phyloP scores from a whole-genome alignment of 1,139 yeast species.

The Martiniozyma asiatica region DNA sequence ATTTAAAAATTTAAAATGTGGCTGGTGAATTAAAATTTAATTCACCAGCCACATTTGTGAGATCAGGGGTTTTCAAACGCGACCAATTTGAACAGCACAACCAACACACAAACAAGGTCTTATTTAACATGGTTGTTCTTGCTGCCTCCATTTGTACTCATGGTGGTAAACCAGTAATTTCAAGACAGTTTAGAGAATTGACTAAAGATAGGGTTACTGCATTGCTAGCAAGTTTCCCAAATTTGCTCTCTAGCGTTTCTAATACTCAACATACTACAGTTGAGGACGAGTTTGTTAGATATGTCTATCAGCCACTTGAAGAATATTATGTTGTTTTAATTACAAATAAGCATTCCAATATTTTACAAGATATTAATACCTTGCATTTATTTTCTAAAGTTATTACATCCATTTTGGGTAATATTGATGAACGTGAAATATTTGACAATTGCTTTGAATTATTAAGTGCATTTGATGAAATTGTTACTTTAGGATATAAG shows the following conservation, averaged over 20 bases:
- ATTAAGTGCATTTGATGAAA: conserved; percentile 87
- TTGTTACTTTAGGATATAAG: conserved; percentile 77
- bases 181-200: conserved; percentile 86
- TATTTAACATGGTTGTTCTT: conserved; percentile 56
- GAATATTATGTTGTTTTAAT: conserved; percentile 85
- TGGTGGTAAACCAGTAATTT: conserved; percentile 85
- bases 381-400: conserved; percentile 77
- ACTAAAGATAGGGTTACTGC: conserved; percentile 80
- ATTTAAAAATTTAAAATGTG: too few relatives aligned
- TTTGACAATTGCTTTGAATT: conserved; percentile 80
- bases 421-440: conserved; percentile 74
- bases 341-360: conserved; percentile 85
- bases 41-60: too few relatives aligned
- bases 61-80: too few relatives aligned
- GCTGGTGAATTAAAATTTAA: too few relatives aligned
- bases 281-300: conserved; percentile 86
- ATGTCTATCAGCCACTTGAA: conserved; percentile 92
- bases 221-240: conserved; percentile 76
- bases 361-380: conserved; percentile 89
- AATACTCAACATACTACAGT: conserved; percentile 87
- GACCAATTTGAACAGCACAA: too few relatives aligned
- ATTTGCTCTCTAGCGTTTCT: conserved; percentile 53
- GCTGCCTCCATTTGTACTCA: conserved; percentile 95
- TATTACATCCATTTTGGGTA: conserved; percentile 61
- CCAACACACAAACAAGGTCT: too few relatives aligned